These are phyloP conservation scores for Globisporangium carolinianum DNA, from an alignment of 352 stramenopile species.

Conservation along the genomic window DNA sequence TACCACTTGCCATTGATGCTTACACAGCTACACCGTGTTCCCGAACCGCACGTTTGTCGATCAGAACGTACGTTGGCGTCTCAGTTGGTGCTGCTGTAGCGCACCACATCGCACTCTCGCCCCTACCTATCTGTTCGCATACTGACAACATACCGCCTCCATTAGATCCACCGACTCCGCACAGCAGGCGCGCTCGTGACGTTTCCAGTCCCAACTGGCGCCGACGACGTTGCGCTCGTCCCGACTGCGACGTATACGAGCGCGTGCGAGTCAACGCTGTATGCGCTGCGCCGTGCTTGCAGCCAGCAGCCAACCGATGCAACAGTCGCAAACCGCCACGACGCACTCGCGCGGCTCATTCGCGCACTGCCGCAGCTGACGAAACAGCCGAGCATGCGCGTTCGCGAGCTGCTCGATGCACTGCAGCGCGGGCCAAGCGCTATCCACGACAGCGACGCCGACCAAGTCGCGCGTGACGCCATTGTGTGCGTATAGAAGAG, in stretches of 20 bases:
- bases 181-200: slow-evolving; percentile 13
- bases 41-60: background rate
- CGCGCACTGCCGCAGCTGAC: slow-evolving; percentile 6
- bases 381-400: slow-evolving; percentile 4
- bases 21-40: slow-evolving; percentile 45
- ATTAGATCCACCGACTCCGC: slow-evolving; percentile 38
- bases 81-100: too few relatives aligned
- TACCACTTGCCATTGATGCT: background rate
- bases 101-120: slow-evolving; percentile 40
- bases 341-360: slow-evolving; percentile 30
- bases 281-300: slow-evolving; percentile 19
- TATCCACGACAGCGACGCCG: background rate
- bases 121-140: background rate
- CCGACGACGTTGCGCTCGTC: slow-evolving; percentile 26
- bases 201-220: too few relatives aligned
- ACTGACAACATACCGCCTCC: too few relatives aligned
- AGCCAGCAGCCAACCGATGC: slow-evolving; percentile 5
- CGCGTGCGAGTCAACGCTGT: too few relatives aligned
- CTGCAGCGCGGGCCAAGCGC: background rate
- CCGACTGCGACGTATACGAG: slow-evolving; percentile 15
- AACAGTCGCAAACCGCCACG: slow-evolving; percentile 22
- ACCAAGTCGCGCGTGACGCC: background rate
- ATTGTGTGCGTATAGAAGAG: slow-evolving; percentile 5
- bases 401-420: slow-evolving; percentile 6
- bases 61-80: too few relatives aligned